Evolutionary conservation across 2,329 filamentous ascomycete species (phyloP), one percentile per base, ranked within the genome.

Genomic region (Ceratocystis albifundus): DNA sequence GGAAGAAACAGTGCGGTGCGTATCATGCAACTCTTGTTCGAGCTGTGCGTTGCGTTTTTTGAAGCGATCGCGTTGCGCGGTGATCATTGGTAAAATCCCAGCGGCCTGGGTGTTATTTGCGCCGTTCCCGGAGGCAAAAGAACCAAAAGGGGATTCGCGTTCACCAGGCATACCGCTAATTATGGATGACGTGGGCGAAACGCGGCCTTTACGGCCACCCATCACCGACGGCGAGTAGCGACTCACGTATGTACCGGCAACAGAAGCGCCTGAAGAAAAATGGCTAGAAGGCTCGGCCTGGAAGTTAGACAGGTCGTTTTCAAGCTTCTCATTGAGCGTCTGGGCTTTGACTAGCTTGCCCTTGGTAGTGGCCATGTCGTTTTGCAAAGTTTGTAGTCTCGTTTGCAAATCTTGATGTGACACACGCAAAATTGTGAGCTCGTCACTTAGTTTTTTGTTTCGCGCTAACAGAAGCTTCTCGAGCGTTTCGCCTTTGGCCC

Each of bases 61-160:
- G 83, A 97, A 99, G 64, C 94, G 90, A 76, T 99, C 94, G 69
- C 94, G 88, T 77, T 99, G 95, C 1, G 95, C 94, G 44, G 94
- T 96, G 64, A 99, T 89, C 95, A 99, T 99, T 44, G 94, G 95
- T 28, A 99, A 79, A 70, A 99, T 96, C 12, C 92, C 90, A 0
- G 89, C 89, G 17, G 59, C 61, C 41, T 63, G 61, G 4, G 61
- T 59, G 5, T 55, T 64, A 5, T 32, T 62, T 10, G 25, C 45
- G 10, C 55, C 59, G 50, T n/a, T 41, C 1, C 90, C 89, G 64
- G 87, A 88, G 22, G 45, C 17, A 15, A 66, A 10, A 4, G 44
- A 65, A 65, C 89, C 81, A 41, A 88, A 88, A 66, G 87, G 81
- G 7, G 86, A 80, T 61, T 90, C 88, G 17, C 80, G 77, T 48